These are phyloP conservation scores for Cyclocybe cylindracea DNA, from an alignment of 768 basidiomycete genomes.

Conservation along the genomic window DNA sequence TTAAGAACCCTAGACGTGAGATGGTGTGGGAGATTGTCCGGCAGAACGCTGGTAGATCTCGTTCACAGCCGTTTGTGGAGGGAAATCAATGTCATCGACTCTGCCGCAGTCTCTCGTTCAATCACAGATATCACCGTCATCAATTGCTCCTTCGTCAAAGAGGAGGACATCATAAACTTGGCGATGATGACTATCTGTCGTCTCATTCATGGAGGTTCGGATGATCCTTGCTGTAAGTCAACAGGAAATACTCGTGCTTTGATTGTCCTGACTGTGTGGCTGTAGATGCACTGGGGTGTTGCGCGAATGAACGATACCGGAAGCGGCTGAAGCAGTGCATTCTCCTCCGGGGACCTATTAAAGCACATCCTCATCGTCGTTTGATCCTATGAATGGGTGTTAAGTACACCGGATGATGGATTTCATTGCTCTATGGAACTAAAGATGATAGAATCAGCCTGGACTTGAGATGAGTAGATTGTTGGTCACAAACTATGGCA, in stretches of 20 bases:
- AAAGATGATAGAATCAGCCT: neutral
- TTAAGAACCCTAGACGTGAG: constrained; percentile 53
- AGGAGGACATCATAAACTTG: constrained; percentile 53
- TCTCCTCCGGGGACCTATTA: constrained; percentile 18
- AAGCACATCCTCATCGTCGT: neutral
- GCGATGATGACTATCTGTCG: constrained; percentile 48
- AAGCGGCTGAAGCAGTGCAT: constrained; percentile 41
- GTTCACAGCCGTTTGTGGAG: constrained; percentile 38
- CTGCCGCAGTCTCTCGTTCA: constrained; percentile 16
- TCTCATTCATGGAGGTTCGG: constrained; percentile 38
- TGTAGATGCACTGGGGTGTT: constrained; percentile 49
- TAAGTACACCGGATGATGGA: neutral
- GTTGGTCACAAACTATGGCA: constrained; percentile 61
- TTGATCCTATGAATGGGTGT: constrained; percentile 15
- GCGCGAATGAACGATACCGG: constrained; percentile 56
- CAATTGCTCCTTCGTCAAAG: constrained; percentile 58
- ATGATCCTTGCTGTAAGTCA: constrained; percentile 58
- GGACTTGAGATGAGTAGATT: neutral
- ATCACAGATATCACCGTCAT: constrained; percentile 52
- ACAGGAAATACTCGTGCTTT: constrained; percentile 1
- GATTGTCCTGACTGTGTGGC: constrained; percentile 2
- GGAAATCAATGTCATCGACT: neutral
- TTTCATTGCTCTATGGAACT: no score
- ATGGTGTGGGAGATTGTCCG: constrained; percentile 59
- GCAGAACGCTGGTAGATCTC: constrained; percentile 49